phyloP scores from a whole-genome alignment of 192 early-diverging fungal species.

The Backusella circina region DNA sequence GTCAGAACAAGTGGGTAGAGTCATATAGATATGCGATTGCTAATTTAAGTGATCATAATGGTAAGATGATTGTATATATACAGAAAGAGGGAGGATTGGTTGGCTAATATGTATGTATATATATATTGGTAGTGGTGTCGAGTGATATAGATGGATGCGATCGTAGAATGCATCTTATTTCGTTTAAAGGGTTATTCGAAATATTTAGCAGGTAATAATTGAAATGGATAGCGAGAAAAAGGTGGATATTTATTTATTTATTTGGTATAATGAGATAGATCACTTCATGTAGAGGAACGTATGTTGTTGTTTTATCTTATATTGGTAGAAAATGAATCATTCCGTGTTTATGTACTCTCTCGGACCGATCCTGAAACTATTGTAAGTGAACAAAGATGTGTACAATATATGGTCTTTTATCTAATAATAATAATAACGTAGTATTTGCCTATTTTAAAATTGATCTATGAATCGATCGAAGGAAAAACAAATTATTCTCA shows the following conservation, averaged over 20 bases:
- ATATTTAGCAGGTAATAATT: constrained; percentile 31
- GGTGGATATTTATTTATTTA: neutral
- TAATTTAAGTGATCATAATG: constrained; percentile 23
- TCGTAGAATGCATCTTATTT: constrained; percentile 21
- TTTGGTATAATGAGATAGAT: constrained; percentile 16
- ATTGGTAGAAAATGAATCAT: constrained; percentile 62
- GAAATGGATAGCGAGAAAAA: neutral
- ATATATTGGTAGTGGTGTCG: neutral
- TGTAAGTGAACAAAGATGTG: constrained; percentile 33
- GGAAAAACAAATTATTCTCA: constrained; percentile 56
- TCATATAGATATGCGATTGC: constrained; percentile 24
- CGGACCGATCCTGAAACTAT: constrained; percentile 75
- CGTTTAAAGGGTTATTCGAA: constrained; percentile 30
- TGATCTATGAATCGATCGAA: constrained; percentile 65
- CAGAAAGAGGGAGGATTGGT: too few relatives aligned
- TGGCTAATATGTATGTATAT: neutral
- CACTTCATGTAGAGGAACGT: constrained; percentile 53
- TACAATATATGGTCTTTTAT: neutral
- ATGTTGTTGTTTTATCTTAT: constrained; percentile 63
- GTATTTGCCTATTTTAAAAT: constrained; percentile 60
- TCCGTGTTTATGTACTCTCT: constrained; percentile 69
- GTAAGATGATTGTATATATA: neutral
- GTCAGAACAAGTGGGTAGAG: constrained; percentile 3
- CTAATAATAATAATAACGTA: constrained; percentile 10
- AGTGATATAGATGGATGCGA: constrained; percentile 13